Evolutionary conservation across 768 basidiomycete genomes (phyloP).

Genomic region (Lentinula boryana): DNA sequence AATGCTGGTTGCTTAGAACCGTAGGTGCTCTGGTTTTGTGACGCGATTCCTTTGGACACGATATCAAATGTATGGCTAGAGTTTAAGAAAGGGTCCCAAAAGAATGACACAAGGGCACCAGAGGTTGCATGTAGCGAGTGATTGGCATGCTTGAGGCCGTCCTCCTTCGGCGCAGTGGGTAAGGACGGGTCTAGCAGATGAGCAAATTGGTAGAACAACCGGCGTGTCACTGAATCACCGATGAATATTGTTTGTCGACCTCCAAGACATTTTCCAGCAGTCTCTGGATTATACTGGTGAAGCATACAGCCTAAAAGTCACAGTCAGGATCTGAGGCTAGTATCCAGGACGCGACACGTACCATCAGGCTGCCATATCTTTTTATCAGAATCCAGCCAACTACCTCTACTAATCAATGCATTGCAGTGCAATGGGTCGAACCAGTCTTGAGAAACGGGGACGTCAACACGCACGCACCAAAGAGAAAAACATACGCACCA

Average conservation of each 20-base stretch:
- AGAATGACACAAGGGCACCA: constrained; percentile 49
- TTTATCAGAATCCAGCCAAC: constrained; percentile 66
- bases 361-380: constrained; percentile 88
- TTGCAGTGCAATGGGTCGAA: constrained; percentile 70
- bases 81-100: constrained; percentile 90
- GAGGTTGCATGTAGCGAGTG: constrained; percentile 40
- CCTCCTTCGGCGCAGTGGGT: constrained; percentile 44
- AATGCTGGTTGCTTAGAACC: constrained; percentile 41
- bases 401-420: constrained; percentile 63
- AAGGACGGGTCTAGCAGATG: constrained; percentile 53
- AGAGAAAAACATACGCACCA: constrained; percentile 27
- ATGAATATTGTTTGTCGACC: constrained; percentile 65
- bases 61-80: constrained; percentile 40
- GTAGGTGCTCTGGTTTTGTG: constrained; percentile 6
- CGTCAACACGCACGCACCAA: neutral
- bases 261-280: constrained; percentile 50
- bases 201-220: constrained; percentile 72
- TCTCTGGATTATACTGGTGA: constrained; percentile 50
- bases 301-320: constrained; percentile 71
- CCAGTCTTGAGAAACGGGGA: constrained; percentile 42
- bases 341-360: constrained; percentile 21
- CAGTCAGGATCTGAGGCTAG: constrained; percentile 8
- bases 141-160: constrained; percentile 67
- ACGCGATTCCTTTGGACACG: constrained; percentile 26
- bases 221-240: constrained; percentile 80